Evolutionary conservation across 495 filamentous ascomycete species (phyloP).

Genomic region (Wilcoxina mikolae): DNA sequence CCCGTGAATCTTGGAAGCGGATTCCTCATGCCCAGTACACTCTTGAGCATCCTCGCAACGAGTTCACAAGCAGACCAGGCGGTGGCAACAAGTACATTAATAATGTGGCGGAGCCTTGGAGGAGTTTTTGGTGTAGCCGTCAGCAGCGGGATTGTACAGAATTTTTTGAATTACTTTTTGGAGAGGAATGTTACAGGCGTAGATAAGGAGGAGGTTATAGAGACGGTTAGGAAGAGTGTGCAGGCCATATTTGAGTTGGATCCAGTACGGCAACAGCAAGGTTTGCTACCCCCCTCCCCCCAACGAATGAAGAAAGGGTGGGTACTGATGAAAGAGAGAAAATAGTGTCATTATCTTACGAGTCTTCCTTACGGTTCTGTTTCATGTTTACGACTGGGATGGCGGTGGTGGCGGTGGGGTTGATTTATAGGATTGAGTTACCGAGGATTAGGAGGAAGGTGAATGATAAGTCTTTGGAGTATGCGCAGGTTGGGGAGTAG

Average conservation of each 20-base stretch:
- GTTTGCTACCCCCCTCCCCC: conserved; percentile 25
- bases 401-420: conserved; percentile 1
- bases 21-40: conserved; percentile 47
- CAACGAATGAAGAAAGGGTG: too few species aligned
- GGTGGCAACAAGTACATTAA: conserved; percentile 55
- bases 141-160: conserved; percentile 63
- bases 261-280: conserved; percentile 38
- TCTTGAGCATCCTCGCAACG: conserved; percentile 53
- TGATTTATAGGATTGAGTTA: conserved; percentile 9
- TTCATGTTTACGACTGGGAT: conserved; percentile 15
- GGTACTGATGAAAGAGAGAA: conserved; percentile 1
- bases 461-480: neutral
- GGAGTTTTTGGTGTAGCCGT: conserved; percentile 55
- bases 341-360: conserved; percentile 17
- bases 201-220: conserved; percentile 37
- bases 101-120: conserved; percentile 53
- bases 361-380: conserved; percentile 12
- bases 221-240: conserved; percentile 41
- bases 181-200: conserved; percentile 41
- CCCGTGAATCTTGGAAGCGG: conserved; percentile 50
- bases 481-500: neutral
- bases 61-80: conserved; percentile 57
- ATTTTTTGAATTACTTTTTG: conserved; percentile 47
- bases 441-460: neutral
- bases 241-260: conserved; percentile 37